These are phyloP conservation scores for Gossypium trilobum DNA, from an alignment of 441 rosid genomes.

Conservation along the genomic window DNA sequence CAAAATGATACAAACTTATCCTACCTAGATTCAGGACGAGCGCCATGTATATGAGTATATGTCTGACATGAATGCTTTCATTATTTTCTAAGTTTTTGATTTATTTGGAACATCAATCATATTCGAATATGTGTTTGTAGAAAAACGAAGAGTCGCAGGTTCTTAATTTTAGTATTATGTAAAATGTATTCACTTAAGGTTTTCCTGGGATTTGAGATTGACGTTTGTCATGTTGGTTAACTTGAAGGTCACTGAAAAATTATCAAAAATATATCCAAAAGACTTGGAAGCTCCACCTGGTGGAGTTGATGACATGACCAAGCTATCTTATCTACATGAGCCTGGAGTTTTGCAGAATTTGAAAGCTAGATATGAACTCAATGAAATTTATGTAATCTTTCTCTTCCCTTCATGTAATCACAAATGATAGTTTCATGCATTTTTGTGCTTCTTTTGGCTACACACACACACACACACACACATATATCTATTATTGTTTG, in stretches of 20 bases:
- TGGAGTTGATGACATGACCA: constrained; percentile 99
- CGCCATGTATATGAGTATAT: not conserved
- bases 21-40: not conserved
- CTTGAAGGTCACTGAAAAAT: constrained; percentile 49
- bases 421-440: not conserved
- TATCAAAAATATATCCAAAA: constrained; percentile 75
- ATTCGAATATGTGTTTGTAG: not conserved
- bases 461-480: no score
- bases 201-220: not conserved
- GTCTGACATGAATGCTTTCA: not conserved
- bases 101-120: not conserved
- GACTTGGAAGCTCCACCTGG: constrained; percentile 94
- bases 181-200: not conserved
- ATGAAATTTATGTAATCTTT: constrained; percentile 79
- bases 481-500: not conserved
- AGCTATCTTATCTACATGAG: constrained; percentile 88
- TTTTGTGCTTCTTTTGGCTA: constrained; percentile 33
- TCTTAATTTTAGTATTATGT: not conserved
- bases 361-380: constrained; percentile 74
- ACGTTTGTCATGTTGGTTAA: constrained; percentile 2
- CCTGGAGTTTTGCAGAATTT: constrained; percentile 93
- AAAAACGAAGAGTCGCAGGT: not conserved
- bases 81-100: not conserved
- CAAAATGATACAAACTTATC: not conserved
- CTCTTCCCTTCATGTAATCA: constrained; percentile 1